phyloP scores from a whole-genome alignment of 768 basidiomycete genomes.

The Tricholoma hemisulphureum region DNA sequence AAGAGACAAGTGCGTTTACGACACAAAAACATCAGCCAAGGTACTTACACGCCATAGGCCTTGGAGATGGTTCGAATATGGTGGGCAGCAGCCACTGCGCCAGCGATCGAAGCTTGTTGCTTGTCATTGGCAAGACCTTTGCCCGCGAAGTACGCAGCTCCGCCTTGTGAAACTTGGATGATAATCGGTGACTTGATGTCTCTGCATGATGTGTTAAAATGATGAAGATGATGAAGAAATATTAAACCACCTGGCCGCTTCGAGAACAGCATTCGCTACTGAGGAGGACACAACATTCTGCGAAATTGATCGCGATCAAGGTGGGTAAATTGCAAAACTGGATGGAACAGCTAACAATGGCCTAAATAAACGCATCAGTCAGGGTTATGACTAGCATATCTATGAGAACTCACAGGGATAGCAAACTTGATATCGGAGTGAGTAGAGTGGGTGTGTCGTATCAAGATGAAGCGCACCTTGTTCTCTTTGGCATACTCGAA shows the following conservation, averaged over 20 bases:
- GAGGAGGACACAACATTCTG: conserved; percentile 98
- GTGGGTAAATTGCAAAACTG: conserved; percentile 5
- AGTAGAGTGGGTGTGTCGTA: conserved; percentile 1
- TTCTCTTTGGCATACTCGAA: conserved; percentile 92
- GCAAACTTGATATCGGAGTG: conserved; percentile 55
- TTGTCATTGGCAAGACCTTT: conserved; percentile 95
- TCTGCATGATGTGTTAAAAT: conserved; percentile 37
- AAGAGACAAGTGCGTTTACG: conserved; percentile 6
- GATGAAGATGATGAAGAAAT: conserved; percentile 2
- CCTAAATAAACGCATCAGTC: conserved; percentile 40
- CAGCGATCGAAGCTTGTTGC: conserved; percentile 92
- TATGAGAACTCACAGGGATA: conserved; percentile 64
- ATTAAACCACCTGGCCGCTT: conserved; percentile 77
- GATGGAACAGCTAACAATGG: conserved; percentile 61
- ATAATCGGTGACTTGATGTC: conserved; percentile 98
- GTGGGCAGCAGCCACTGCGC: conserved; percentile 88
- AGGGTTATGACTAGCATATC: conserved; percentile 5
- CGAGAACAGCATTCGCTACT: conserved; percentile 88
- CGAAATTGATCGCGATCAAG: neutral
- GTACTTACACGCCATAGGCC: conserved; percentile 85
- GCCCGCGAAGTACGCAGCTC: conserved; percentile 92
- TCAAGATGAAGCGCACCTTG: conserved; percentile 53
- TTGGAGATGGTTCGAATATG: conserved; percentile 88
- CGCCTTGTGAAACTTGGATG: conserved; percentile 96
- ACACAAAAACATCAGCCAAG: neutral